A percentile compares a stretch with the other conserved stretches of the same genome.
phyloP scores from a whole-genome alignment of 371 early-diverging fungal species.

The Catenaria anguillulae region DNA sequence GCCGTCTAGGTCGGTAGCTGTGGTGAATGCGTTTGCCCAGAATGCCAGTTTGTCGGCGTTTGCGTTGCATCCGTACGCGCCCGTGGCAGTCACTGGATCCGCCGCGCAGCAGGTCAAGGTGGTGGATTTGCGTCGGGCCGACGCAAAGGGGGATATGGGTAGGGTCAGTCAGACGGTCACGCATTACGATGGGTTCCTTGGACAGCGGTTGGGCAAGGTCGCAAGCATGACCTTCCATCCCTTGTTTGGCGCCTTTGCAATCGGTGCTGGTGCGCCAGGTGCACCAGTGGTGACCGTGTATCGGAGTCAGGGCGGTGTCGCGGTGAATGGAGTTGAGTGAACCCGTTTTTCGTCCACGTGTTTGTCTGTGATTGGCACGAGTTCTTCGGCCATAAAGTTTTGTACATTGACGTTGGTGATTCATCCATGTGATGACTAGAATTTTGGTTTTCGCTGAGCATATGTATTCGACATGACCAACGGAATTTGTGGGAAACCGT shows the following conservation, averaged over 20 bases:
- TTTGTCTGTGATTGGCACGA: too few relatives aligned
- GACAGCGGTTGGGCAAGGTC: conserved; percentile 28
- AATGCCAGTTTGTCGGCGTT: conserved; percentile 42
- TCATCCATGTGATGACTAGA: too few relatives aligned
- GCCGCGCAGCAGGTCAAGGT: conserved; percentile 24
- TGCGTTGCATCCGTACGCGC: conserved; percentile 52
- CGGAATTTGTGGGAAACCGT: too few relatives aligned
- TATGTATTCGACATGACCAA: too few relatives aligned
- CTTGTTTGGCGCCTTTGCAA: neutral
- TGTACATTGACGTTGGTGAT: too few relatives aligned
- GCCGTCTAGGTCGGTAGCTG: conserved; percentile 24
- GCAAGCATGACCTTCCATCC: conserved; percentile 37
- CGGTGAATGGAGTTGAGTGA: too few relatives aligned
- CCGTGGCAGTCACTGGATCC: conserved; percentile 29
- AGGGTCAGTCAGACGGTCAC: conserved; percentile 32
- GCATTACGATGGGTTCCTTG: conserved; percentile 41
- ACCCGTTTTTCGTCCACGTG: too few relatives aligned
- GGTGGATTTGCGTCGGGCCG: conserved; percentile 5
- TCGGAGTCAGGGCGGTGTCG: too few relatives aligned
- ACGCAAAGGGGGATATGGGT: neutral
- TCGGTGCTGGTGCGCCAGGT: neutral
- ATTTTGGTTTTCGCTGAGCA: too few relatives aligned
- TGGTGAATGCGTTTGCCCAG: conserved; percentile 28
- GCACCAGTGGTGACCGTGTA: conserved; percentile 12
- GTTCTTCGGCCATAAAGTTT: too few relatives aligned